phyloP scores from a whole-genome alignment of 176 grass and related monocot genomes.

The Alloteropsis semialata region DNA sequence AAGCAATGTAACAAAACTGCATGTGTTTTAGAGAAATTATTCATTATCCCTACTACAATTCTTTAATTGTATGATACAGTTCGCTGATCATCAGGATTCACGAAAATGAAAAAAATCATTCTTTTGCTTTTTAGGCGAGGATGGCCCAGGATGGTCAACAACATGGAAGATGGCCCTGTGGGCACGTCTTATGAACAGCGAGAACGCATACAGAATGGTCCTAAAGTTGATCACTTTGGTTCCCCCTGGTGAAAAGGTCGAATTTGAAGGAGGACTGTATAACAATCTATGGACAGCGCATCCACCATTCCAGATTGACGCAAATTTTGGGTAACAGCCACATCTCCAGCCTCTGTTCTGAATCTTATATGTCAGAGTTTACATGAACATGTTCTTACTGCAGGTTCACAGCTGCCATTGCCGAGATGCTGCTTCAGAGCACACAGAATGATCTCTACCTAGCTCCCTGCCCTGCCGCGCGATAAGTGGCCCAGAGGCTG shows the following conservation, averaged over 20 bases:
- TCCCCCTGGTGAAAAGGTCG: conserved; percentile 39
- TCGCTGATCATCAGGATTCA: neutral
- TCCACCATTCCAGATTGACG: conserved; percentile 88
- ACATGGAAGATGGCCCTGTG: conserved; percentile 90
- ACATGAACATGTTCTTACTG: neutral
- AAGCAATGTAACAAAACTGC: too few species aligned
- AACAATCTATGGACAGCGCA: conserved; percentile 83
- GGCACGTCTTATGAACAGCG: conserved; percentile 56
- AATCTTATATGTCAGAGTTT: neutral
- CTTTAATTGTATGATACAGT: neutral
- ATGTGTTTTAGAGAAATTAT: too few species aligned
- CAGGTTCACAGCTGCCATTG: conserved; percentile 65
- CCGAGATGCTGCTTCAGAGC: conserved; percentile 86
- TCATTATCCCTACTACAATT: too few species aligned
- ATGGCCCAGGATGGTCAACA: conserved; percentile 79
- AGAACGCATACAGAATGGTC: conserved; percentile 73
- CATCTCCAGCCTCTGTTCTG: neutral
- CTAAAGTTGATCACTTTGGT: conserved; percentile 61
- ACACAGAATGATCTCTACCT: conserved; percentile 52
- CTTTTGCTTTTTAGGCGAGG: conserved; percentile 41
- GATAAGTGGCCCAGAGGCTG: conserved; percentile 63
- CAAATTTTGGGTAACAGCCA: conserved; percentile 72
- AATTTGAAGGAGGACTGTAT: conserved; percentile 73
- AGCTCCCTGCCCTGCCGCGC: conserved; percentile 58
- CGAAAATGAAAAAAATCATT: neutral